Evolutionary conservation across 768 basidiomycete genomes (phyloP), one percentile per base, ranked within the genome.

Genomic region (Kwoniella sp.): DNA sequence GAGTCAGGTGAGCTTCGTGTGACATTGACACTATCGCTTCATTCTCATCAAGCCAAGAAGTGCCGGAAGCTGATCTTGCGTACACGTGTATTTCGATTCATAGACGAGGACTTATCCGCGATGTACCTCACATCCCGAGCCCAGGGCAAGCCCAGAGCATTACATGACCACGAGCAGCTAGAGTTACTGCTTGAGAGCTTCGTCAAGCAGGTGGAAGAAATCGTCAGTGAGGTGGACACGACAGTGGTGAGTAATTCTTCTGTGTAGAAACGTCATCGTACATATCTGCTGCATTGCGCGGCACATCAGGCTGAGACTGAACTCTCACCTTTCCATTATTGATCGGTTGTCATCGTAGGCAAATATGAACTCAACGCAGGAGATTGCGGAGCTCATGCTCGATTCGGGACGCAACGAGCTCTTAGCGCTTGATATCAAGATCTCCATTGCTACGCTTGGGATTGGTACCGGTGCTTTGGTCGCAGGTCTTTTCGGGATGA

Each of bases 341-440:
- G 17, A 23, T 26, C 1, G 20, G 25, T 48, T 28, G 38, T 23
- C n/a, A 13, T 58, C 64, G 17, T 68, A 92, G 92, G 87, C 85
- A 60, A 97, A 98, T 77, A 91, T 98, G 41, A 90, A 93, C 82
- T 93, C 93, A 13, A 98, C 95, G 0, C 95, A 97, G 83, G 95
- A 98, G 82, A 97, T 98, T 58, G 92, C 95, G 1, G 95, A 98
- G 81, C 85, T 98, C 65, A 93, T 97, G 74, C 85, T 98, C 45
- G 95, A 98, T 80, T 90, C 93, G 54, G 96, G 96, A 82, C 89
- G 95, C 54, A 98, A 98, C 73, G 87, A 90, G 4, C 84, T 98
- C 17, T 84, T 98, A 23, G 91, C 92, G 52, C 86, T 98, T 34
- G 94, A 97, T 81, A 84, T 98, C 47, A 89, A 93, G 89, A 87